Evolutionary conservation across 441 rosid species (phyloP), one percentile per base, ranked within the genome.

Genomic region (Pelargonium myrrhifolium): DNA sequence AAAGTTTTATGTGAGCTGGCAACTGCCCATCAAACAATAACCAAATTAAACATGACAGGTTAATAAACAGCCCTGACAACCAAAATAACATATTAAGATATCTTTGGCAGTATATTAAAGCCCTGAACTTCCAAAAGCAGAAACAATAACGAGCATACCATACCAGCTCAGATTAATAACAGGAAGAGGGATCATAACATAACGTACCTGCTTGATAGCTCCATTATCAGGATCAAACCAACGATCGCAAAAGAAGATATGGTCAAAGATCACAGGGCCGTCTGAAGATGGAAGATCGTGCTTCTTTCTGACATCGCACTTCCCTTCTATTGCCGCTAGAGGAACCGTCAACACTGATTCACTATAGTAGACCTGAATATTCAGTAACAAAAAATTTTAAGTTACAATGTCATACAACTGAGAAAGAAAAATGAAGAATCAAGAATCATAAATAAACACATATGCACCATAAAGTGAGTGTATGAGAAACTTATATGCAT

Each of bases 1-100:
- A 85, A 39, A 82, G 60, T 74, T 83, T 89, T 72, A 85, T 72
- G 65, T 77, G 74, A 70, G 81, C 77, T 4, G 98, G 85, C 74
- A 93, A 72, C 97, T 93, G 85, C 68, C 49, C 72, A 71, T 40
- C 65, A 69, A 65, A 22, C 28, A 59, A 11, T 7, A 31, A 17
- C 10, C 64, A 60, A 24, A 49, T 24, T 61, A 35, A 17, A 22
- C 15, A 58, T 12, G 28, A 58, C 12, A 24, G 2, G n/a, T 56
- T 21, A 56, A 15, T 3, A 51, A 51, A 15, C 24, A 55, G 26
- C 7, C 43, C 53, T 3, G 2, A 17, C 22, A 39, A 20, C 15
- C 1, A 10, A 26, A 24, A 45, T 15, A 22, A 4, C 18, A 61
- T 7, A 49, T 26, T 28, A 61, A 26, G 28, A 61, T 56, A 56